A percentile compares a stretch with the other conserved stretches of the same genome.
phyloP scores from a whole-genome alignment of 352 stramenopile species.

The Pythium aquatile region DNA sequence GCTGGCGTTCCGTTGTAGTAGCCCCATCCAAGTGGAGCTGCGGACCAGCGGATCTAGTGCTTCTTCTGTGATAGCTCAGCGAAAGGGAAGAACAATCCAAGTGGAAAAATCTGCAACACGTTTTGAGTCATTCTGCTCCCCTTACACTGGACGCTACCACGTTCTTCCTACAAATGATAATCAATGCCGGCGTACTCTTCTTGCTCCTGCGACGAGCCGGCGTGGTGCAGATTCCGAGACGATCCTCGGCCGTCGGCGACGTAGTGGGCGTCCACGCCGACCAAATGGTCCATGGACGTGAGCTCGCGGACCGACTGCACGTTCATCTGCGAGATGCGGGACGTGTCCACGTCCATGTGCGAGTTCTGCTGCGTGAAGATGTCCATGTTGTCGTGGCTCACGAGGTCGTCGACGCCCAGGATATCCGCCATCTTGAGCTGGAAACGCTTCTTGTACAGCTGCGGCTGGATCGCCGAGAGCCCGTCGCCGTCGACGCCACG shows the following conservation, averaged over 20 bases:
- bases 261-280: constrained; percentile 65
- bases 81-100: background rate
- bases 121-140: background rate
- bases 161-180: constrained; percentile 67
- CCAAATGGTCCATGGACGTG: constrained; percentile 60
- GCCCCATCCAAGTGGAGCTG: no score
- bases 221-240: constrained; percentile 44
- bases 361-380: constrained; percentile 84
- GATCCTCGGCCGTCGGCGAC: constrained; percentile 46
- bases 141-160: background rate
- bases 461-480: constrained; percentile 79
- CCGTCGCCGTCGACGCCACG: constrained; percentile 77
- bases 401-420: constrained; percentile 72
- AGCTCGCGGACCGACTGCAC: constrained; percentile 75
- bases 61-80: background rate
- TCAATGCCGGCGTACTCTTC: constrained; percentile 85
- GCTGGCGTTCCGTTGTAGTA: no score
- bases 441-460: constrained; percentile 85
- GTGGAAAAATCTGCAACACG: background rate
- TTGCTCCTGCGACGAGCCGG: constrained; percentile 55
- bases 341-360: constrained; percentile 86
- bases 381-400: constrained; percentile 39
- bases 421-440: constrained; percentile 87
- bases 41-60: no score
- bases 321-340: constrained; percentile 48